phyloP scores from a whole-genome alignment of 352 stramenopile genomes.

The Phytophthora kernoviae region DNA sequence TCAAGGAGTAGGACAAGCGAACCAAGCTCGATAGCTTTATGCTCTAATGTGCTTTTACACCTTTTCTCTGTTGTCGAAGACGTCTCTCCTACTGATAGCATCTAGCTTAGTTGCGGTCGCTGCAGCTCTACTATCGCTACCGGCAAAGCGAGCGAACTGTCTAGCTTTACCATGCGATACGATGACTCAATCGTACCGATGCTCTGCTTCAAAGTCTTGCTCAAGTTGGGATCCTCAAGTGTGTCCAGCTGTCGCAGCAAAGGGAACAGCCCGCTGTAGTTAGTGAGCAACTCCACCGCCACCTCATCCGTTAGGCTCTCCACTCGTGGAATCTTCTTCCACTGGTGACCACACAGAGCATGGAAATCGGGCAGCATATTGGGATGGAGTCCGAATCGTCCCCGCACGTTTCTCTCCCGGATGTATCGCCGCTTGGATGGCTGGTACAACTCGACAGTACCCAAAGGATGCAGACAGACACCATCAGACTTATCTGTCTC shows the following conservation, averaged over 20 bases:
- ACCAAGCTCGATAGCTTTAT: conserved; percentile 22
- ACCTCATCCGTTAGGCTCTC: conserved; percentile 56
- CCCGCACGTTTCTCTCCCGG: conserved; percentile 60
- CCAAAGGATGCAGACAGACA: conserved; percentile 3
- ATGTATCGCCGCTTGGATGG: conserved; percentile 74
- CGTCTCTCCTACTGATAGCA: no score
- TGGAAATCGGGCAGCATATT: conserved; percentile 64
- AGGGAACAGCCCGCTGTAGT: conserved; percentile 59
- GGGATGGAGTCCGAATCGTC: conserved; percentile 58
- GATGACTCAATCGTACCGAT: conserved; percentile 82
- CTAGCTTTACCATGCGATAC: conserved; percentile 77
- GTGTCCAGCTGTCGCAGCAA: conserved; percentile 72
- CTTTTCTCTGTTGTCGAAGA: conserved; percentile 8
- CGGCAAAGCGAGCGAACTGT: conserved; percentile 54
- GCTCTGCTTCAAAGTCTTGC: conserved; percentile 68
- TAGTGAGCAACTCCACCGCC: conserved; percentile 65
- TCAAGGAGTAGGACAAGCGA: conserved; percentile 25
- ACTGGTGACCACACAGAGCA: conserved; percentile 68
- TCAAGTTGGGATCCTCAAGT: conserved; percentile 50
- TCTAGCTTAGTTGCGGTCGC: conserved; percentile 37
- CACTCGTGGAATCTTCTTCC: conserved; percentile 70
- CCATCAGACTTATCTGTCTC: not conserved
- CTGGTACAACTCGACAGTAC: conserved; percentile 71
- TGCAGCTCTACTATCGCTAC: conserved; percentile 52
- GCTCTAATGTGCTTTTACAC: conserved; percentile 32